Conservation (phyloP, 306 rosid species). For the Glycyrrhiza uralensis region DNA sequence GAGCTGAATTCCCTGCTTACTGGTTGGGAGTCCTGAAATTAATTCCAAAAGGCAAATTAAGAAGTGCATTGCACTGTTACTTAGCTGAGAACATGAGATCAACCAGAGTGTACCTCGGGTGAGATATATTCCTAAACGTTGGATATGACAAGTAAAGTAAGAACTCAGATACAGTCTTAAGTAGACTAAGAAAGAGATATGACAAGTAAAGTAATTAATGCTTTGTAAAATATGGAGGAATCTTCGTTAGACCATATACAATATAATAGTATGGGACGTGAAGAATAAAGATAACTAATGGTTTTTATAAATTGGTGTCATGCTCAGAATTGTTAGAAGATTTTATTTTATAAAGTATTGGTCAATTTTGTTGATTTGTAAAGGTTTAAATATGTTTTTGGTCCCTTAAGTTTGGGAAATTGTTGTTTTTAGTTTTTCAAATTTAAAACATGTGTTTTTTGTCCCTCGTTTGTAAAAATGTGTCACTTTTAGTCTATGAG, state of each 20-base stretch:
- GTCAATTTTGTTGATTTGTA: no score
- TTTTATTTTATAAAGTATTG: no score
- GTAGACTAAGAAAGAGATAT: neutral
- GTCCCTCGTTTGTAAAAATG: no score
- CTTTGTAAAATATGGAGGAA: neutral
- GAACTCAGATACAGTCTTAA: no score
- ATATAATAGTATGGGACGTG: neutral
- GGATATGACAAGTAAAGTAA: no score
- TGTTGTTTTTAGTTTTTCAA: no score
- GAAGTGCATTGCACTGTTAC: neutral
- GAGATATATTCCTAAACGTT: no score
- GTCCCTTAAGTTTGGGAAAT: no score
- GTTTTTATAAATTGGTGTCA: neutral
- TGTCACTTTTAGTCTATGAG: no score
- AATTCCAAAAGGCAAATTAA: neutral
- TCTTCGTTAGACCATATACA: neutral
- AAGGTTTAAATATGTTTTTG: no score
- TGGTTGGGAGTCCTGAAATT: conserved; percentile 33
- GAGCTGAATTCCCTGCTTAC: conserved; percentile 17
- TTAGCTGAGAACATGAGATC: neutral
- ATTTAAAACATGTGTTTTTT: no score
- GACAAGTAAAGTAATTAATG: neutral
- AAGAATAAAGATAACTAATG: neutral
- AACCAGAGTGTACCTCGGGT: neutral
- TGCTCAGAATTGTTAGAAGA: no score